A percentile compares a stretch with the other conserved stretches of the same genome.
These are phyloP conservation scores for Xylariales sp. DNA, from an alignment of 2,329 filamentous ascomycete species.

Conservation along the genomic window DNA sequence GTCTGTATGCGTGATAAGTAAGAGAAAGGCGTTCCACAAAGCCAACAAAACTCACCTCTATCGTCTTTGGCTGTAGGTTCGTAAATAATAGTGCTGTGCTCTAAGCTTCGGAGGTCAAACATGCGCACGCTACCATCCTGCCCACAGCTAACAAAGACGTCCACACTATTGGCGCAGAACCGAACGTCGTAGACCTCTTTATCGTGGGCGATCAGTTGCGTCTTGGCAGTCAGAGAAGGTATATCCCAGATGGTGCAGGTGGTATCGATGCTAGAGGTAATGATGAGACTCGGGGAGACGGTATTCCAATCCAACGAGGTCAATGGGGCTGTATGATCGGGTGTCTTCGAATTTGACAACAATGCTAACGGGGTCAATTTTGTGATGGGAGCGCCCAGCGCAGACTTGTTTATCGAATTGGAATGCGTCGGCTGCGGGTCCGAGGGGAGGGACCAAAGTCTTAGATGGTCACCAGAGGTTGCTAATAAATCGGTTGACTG, in stretches of 20 bases:
- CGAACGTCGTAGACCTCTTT: constrained; percentile 99
- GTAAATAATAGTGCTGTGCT: constrained; percentile 99
- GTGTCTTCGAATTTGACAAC: constrained; percentile 97
- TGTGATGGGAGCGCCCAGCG: constrained; percentile 68
- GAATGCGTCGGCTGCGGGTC: constrained; percentile 70
- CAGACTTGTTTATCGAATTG: constrained; percentile 73
- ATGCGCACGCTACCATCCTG: constrained; percentile 98
- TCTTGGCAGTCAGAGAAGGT: constrained; percentile 96
- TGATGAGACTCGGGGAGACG: constrained; percentile 94
- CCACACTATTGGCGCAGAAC: constrained; percentile 98
- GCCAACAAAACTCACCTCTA: constrained; percentile 63
- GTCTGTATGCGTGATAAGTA: constrained; percentile 53
- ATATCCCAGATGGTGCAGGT: constrained; percentile 99
- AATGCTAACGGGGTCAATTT: constrained; percentile 94
- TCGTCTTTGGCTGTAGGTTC: constrained; percentile 91
- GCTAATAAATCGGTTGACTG: constrained; percentile 94
- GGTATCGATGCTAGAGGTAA: constrained; percentile 98
- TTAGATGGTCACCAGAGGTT: constrained; percentile 92
- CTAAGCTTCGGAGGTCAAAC: constrained; percentile 96
- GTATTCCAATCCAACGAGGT: constrained; percentile 99
- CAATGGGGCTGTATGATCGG: constrained; percentile 95
- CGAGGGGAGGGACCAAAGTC: constrained; percentile 90
- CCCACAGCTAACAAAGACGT: constrained; percentile 97
- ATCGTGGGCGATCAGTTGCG: constrained; percentile 97
- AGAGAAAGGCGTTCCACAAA: not conserved